These are phyloP conservation scores for Pseudomonodictys pantanalensis DNA, from an alignment of 495 filamentous ascomycete genomes.

Conservation along the genomic window DNA sequence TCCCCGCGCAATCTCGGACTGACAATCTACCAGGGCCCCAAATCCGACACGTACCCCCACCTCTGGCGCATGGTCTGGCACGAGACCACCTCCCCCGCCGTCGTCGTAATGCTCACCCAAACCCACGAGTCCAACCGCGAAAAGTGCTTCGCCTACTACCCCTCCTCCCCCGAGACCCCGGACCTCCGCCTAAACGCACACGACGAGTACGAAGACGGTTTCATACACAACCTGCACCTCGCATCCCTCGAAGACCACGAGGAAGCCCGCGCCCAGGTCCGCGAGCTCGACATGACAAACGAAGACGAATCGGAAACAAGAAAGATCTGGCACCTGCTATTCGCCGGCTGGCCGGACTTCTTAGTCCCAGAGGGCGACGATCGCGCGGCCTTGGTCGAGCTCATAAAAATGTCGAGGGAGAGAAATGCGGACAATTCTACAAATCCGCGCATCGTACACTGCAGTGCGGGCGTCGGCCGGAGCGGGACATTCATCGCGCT, in stretches of 20 bases:
- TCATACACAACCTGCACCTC: conserved; percentile 53
- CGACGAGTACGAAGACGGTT: conserved; percentile 63
- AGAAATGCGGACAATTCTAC: conserved; percentile 57
- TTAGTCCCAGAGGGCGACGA: conserved; percentile 79
- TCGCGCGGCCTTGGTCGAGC: conserved; percentile 69
- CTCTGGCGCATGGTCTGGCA: conserved; percentile 97
- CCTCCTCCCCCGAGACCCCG: conserved; percentile 54
- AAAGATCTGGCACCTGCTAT: conserved; percentile 84
- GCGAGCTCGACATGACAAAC: conserved; percentile 54
- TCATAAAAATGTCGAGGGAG: conserved; percentile 71
- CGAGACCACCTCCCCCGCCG: conserved; percentile 71
- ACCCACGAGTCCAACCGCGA: conserved; percentile 77
- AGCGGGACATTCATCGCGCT: conserved; percentile 94
- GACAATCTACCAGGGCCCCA: conserved; percentile 64
- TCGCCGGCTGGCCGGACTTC: conserved; percentile 92
- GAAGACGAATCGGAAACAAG: conserved; percentile 62
- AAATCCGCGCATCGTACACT: conserved; percentile 88
- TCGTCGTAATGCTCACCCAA: conserved; percentile 95
- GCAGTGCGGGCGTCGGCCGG: conserved; percentile 89
- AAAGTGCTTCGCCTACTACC: conserved; percentile 93
- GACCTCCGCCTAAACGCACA: conserved; percentile 53
- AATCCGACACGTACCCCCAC: conserved; percentile 64
- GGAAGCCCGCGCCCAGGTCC: conserved; percentile 53
- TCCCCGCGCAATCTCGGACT: background rate
- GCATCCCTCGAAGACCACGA: conserved; percentile 48